Conservation (phyloP, 2,329 filamentous ascomycete genomes). For the Monilinia fructigena region DNA sequence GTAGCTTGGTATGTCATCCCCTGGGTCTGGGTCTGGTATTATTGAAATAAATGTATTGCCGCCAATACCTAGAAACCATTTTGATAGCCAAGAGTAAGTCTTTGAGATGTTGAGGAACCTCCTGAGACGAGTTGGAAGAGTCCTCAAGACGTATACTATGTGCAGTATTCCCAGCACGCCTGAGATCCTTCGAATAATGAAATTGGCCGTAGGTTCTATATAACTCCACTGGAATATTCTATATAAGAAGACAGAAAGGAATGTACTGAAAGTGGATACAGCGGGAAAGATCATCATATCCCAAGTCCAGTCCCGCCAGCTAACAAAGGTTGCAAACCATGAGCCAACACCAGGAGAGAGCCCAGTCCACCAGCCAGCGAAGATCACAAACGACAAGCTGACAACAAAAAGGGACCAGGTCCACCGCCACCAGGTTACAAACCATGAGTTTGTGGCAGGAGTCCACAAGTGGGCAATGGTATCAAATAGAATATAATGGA, state of each 20-base stretch:
- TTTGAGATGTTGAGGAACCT: not conserved
- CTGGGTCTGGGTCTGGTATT: conserved; percentile 11
- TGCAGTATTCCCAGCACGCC: not conserved
- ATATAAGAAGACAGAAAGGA: not conserved
- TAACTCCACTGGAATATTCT: too few relatives aligned
- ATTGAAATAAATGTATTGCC: not conserved
- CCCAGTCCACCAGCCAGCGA: too few relatives aligned
- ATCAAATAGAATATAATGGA: not conserved
- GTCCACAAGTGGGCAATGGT: too few relatives aligned
- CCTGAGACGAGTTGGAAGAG: not conserved
- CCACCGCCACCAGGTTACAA: too few relatives aligned
- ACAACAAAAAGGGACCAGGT: too few relatives aligned
- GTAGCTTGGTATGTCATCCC: too few relatives aligned
- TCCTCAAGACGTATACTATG: not conserved
- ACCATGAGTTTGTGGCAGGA: too few relatives aligned
- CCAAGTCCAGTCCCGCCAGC: not conserved
- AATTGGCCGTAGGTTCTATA: not conserved
- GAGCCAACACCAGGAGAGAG: too few relatives aligned
- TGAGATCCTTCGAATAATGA: not conserved
- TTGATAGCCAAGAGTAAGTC: not conserved
- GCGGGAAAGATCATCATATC: too few relatives aligned
- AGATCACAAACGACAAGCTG: too few relatives aligned
- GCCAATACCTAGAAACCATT: not conserved
- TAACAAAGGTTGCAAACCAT: not conserved
- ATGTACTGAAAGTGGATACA: not conserved